Evolutionary conservation across 768 basidiomycete genomes (phyloP).

Genomic region (Coprinopsis cinerea): DNA sequence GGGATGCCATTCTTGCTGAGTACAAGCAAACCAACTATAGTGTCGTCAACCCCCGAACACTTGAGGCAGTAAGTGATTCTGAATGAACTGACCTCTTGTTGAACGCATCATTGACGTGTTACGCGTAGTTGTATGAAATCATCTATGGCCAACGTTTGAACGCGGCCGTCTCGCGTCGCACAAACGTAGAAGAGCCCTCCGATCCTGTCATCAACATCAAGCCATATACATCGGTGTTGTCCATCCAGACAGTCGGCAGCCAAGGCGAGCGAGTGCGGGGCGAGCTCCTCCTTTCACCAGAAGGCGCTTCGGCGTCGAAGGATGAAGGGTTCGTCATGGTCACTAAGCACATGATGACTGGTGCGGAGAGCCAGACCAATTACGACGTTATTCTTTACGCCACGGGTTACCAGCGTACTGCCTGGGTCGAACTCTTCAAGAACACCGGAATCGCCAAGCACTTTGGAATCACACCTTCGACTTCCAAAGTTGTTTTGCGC

Average conservation of each 20-base stretch:
- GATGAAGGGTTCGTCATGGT: constrained; percentile 16
- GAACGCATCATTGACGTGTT: not conserved
- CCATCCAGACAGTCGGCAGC: constrained; percentile 20
- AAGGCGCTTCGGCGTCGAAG: not conserved
- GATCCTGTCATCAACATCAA: constrained; percentile 31
- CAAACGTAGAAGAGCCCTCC: constrained; percentile 10
- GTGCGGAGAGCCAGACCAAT: constrained; percentile 21
- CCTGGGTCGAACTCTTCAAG: constrained; percentile 38
- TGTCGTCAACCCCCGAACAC: constrained; percentile 43
- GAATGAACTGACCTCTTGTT: not conserved
- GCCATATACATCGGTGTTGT: constrained; percentile 30
- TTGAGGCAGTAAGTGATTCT: constrained; percentile 33
- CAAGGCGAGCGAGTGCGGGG: not conserved
- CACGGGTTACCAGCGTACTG: constrained; percentile 47
- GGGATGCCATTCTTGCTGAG: constrained; percentile 33
- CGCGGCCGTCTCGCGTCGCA: constrained; percentile 33
- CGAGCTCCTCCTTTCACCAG: constrained; percentile 18
- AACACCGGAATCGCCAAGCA: constrained; percentile 32
- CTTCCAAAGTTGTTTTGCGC: constrained; percentile 20
- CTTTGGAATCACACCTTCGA: constrained; percentile 26
- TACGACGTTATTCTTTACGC: constrained; percentile 49
- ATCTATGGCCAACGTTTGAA: constrained; percentile 47
- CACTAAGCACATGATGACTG: constrained; percentile 33
- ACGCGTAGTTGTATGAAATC: constrained; percentile 40
- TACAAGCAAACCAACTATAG: constrained; percentile 49